Percentiles rank a stretch among this genome's conserved stretches.
These are phyloP conservation scores for Sclerotinia nivalis DNA, from an alignment of 2,329 filamentous ascomycete genomes.

Conservation along the genomic window DNA sequence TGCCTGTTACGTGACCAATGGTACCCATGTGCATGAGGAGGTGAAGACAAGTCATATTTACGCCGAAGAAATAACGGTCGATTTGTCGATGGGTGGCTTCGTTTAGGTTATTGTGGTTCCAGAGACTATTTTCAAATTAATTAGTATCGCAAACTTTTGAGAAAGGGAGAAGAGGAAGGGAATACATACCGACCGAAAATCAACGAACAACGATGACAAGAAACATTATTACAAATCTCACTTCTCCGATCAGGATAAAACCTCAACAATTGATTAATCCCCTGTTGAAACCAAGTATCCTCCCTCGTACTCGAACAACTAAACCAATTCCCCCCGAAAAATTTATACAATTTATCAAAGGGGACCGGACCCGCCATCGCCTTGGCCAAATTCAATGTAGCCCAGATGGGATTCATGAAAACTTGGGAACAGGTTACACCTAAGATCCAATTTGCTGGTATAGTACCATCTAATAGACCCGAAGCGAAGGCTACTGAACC, in stretches of 20 bases:
- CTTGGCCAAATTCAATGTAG: slow-evolving; percentile 57
- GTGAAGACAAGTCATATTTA: slow-evolving; percentile 58
- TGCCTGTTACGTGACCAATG: slow-evolving; percentile 53
- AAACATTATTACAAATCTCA: slow-evolving; percentile 62
- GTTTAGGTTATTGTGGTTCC: slow-evolving; percentile 66
- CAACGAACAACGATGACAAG: slow-evolving; percentile 60
- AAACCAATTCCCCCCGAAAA: slow-evolving; percentile 56
- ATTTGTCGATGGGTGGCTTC: slow-evolving; percentile 64
- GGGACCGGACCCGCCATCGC: slow-evolving; percentile 49
- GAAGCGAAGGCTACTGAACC: slow-evolving; percentile 59
- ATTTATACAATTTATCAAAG: slow-evolving; percentile 52
- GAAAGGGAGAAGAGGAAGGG: background rate
- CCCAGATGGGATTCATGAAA: slow-evolving; percentile 64
- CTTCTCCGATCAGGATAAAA: slow-evolving; percentile 55
- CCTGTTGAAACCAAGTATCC: slow-evolving; percentile 52
- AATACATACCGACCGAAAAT: slow-evolving; percentile 57
- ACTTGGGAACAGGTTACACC: slow-evolving; percentile 62
- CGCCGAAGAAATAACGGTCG: slow-evolving; percentile 61
- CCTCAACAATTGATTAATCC: slow-evolving; percentile 57
- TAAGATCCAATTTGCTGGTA: slow-evolving; percentile 56
- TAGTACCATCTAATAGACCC: slow-evolving; percentile 62
- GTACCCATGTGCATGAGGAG: slow-evolving; percentile 59
- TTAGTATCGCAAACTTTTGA: background rate
- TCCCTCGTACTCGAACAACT: slow-evolving; percentile 50
- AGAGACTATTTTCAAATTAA: slow-evolving; percentile 43